Percentiles rank a stretch among this genome's conserved stretches.
Evolutionary conservation across 306 rosid genomes (phyloP).

Genomic region (Casuarina equisetifolia): DNA sequence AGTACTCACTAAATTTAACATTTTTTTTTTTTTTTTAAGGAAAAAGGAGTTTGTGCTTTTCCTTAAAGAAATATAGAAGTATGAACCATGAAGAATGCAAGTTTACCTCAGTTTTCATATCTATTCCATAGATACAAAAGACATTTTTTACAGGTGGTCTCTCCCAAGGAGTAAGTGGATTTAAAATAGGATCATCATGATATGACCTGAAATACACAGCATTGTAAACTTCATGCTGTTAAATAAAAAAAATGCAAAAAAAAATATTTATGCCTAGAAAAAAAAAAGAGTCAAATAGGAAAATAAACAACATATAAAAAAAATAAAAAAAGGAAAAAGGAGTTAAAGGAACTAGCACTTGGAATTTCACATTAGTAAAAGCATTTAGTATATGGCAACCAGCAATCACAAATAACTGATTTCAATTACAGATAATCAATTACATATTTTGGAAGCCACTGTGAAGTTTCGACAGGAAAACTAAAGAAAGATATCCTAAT

Average conservation of each 20-base stretch:
- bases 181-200: slow-evolving; percentile 76
- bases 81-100: slow-evolving; percentile 13
- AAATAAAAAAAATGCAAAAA: slow-evolving; percentile 15
- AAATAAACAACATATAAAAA: neutral
- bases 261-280: neutral
- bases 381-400: neutral
- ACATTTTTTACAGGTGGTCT: slow-evolving; percentile 93
- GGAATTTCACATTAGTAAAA: slow-evolving; percentile 5
- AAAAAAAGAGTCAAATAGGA: neutral
- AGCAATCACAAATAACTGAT: neutral
- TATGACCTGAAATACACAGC: slow-evolving; percentile 69
- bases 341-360: neutral
- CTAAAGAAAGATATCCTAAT: slow-evolving; percentile 6
- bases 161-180: slow-evolving; percentile 98
- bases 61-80: neutral
- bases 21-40: neutral
- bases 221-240: slow-evolving; percentile 22
- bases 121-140: slow-evolving; percentile 86
- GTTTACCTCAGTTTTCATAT: slow-evolving; percentile 83
- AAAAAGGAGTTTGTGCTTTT: neutral
- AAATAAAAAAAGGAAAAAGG: neutral
- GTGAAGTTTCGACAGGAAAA: neutral
- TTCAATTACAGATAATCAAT: neutral
- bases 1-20: neutral
- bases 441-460: neutral